Conservation (phyloP, 2,329 filamentous ascomycete species). For the Sporothrix pseudoabietina region DNA sequence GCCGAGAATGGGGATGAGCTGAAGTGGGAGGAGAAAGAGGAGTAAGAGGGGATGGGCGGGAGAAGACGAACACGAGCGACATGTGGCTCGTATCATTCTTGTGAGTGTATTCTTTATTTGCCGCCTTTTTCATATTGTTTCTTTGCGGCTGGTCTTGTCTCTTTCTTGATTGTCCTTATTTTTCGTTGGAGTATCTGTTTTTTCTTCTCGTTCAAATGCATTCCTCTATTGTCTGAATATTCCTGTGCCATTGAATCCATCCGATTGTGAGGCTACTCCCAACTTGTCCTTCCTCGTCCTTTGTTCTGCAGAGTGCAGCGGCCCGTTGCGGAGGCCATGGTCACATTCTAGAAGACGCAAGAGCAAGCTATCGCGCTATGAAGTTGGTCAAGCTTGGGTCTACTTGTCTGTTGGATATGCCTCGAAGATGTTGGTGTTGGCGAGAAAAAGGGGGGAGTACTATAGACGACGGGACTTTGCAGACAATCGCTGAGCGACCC, state of each 20-base stretch:
- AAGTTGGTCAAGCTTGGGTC: neutral
- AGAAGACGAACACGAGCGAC: neutral
- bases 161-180: constrained; percentile 6
- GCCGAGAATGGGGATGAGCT: neutral
- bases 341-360: neutral
- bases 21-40: neutral
- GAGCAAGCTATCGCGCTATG: neutral
- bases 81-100: constrained; percentile 10
- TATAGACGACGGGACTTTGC: neutral
- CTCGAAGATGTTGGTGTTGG: neutral
- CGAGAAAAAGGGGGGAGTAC: neutral
- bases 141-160: neutral
- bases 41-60: neutral
- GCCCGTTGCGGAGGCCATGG: constrained; percentile 16
- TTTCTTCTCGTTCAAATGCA: constrained; percentile 20
- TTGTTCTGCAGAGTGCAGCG: constrained; percentile 13
- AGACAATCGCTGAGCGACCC: neutral
- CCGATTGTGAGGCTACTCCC: neutral
- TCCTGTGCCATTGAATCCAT: neutral
- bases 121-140: neutral
- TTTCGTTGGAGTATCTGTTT: constrained; percentile 25
- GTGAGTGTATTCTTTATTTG: constrained; percentile 20
- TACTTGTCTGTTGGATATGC: neutral
- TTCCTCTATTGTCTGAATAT: neutral
- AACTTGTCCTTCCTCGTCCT: neutral